phyloP scores from a whole-genome alignment of 805 yeast genomes.

The Saccharomycopsis olivae region DNA sequence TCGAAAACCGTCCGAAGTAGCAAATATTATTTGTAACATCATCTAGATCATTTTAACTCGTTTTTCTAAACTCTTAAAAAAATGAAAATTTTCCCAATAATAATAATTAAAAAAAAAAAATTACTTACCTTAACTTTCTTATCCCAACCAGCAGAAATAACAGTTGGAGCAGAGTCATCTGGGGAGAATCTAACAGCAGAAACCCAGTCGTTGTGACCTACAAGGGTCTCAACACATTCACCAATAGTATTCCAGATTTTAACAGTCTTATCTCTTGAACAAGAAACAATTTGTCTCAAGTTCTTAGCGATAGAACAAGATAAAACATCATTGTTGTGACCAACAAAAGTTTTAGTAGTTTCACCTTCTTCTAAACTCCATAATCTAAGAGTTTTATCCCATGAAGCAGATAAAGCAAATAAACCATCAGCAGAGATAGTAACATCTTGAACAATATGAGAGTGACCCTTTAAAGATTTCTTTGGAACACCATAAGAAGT shows the following conservation, averaged over 20 bases:
- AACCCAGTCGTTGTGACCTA: slow-evolving; percentile 99
- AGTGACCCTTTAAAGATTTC: slow-evolving; percentile 96
- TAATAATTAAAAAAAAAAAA: slow-evolving; percentile 9
- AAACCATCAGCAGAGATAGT: slow-evolving; percentile 96
- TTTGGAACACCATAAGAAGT: slow-evolving; percentile 97
- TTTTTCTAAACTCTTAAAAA: neutral
- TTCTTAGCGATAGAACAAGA: slow-evolving; percentile 93
- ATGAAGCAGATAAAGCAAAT: slow-evolving; percentile 96
- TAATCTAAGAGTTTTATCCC: slow-evolving; percentile 99
- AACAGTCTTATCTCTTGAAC: slow-evolving; percentile 95
- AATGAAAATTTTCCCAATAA: slow-evolving; percentile 2
- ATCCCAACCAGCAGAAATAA: slow-evolving; percentile 98
- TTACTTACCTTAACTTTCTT: slow-evolving; percentile 96
- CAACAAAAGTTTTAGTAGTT: slow-evolving; percentile 89
- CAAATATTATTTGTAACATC: slow-evolving; percentile 83
- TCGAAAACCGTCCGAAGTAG: slow-evolving; percentile 90
- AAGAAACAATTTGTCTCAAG: slow-evolving; percentile 97
- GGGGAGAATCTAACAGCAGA: slow-evolving; percentile 97
- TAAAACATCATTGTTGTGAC: slow-evolving; percentile 96
- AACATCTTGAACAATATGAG: slow-evolving; percentile 97
- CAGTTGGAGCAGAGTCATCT: slow-evolving; percentile 54
- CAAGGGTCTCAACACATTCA: slow-evolving; percentile 87
- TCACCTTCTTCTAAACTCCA: slow-evolving; percentile 96
- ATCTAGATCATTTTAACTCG: too few species aligned
- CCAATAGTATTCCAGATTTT: slow-evolving; percentile 99